Evolutionary conservation across 2,329 filamentous ascomycete genomes (phyloP), one percentile per base, ranked within the genome.

Genomic region (Pyricularia sp.): DNA sequence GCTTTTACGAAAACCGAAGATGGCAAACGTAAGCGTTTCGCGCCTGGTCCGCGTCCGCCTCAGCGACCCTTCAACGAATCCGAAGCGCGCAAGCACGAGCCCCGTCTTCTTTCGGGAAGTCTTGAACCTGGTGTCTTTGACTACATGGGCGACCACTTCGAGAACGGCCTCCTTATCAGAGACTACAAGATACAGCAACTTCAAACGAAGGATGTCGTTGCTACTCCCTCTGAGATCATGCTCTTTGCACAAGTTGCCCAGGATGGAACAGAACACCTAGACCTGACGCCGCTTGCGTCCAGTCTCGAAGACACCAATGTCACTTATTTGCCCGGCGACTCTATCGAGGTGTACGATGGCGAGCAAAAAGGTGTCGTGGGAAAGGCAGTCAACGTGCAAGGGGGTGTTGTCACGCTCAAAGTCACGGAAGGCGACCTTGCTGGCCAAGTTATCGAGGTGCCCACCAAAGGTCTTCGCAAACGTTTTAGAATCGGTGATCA

Each of bases 311-410:
- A 92, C 70, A 91, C 89, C 73, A 91, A 91, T 71, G 90, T 94
- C 42, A 90, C 91, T 3, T 99, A 97, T 75, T 86, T 97, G 5
- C 92, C 94, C 3, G 96, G 96, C 42, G 95, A 99, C 77, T 89
- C 94, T n/a, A 94, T 99, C 26, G 94, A 98, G 79, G 93, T 99
- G 63, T 98, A 94, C 78, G 89, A 94, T 69, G 95, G 95, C 72
- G 95, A 99, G 80, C 95, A 99, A 77, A 93, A 91, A 76, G 95
- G 95, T 68, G 91, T 98, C 17, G 85, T 92, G 36, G 95, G 95
- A 74, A 93, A 90, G 74, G 93, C 93, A 1, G 88, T 92, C 66
- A 92, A 92, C 63, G 93, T 97, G 9, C 91, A 92, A 69, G 92
- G 91, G 59, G 94, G 98, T 74, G 97, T 99, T 76, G 92, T 99